A percentile compares a stretch with the other conserved stretches of the same genome.
These are phyloP conservation scores for Oryza glumipatula DNA, from an alignment of 176 grass and related monocot species.

Conservation along the genomic window DNA sequence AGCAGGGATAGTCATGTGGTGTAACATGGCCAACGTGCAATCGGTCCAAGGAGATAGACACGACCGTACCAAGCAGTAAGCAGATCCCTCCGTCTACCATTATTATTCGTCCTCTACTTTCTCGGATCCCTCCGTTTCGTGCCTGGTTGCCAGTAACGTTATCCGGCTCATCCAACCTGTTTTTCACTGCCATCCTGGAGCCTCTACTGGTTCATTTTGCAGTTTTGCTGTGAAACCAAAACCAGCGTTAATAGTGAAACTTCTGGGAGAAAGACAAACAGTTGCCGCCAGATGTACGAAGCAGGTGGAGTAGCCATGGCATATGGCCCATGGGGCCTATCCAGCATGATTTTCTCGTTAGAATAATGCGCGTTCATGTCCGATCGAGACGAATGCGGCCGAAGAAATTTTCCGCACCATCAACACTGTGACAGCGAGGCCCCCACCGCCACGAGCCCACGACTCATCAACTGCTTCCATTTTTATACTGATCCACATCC, in stretches of 20 bases:
- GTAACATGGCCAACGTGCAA: background rate
- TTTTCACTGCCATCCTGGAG: no score
- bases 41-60: no score
- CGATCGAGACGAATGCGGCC: constrained; percentile 5
- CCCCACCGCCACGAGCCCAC: background rate
- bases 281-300: constrained; percentile 5
- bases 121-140: background rate
- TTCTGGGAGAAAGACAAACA: background rate
- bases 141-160: background rate
- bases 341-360: background rate
- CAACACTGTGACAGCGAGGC: background rate
- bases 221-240: no score
- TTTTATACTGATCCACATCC: constrained; percentile 37
- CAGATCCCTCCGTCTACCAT: background rate
- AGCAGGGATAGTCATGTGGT: no score
- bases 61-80: background rate
- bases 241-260: background rate
- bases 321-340: background rate
- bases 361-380: constrained; percentile 20
- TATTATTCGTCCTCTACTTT: background rate
- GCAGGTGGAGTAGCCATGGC: constrained; percentile 7
- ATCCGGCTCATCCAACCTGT: no score
- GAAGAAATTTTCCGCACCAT: background rate
- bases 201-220: no score
- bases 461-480: background rate